Evolutionary conservation across 257 asterid species (phyloP).

Genomic region (Nicotiana obtusifolia): DNA sequence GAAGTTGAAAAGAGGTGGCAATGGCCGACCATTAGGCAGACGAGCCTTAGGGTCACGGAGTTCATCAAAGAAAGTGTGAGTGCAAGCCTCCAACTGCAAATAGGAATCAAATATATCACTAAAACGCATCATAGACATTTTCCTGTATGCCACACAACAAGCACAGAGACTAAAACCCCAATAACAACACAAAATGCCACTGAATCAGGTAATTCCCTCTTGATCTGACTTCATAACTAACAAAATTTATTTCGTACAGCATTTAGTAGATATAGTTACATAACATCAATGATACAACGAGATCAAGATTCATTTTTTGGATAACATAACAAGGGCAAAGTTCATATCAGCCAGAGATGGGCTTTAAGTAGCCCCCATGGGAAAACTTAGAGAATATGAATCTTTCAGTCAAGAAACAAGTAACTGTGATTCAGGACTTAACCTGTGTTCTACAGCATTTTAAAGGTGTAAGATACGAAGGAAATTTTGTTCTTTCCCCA

Average conservation of each 20-base stretch:
- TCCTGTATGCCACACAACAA: background rate
- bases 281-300: background rate
- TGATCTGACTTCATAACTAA: background rate
- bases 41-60: slow-evolving; percentile 62
- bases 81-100: slow-evolving; percentile 59
- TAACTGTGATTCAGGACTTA: background rate
- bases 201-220: too few relatives aligned
- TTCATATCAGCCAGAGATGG: background rate
- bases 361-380: background rate
- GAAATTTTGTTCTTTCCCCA: background rate
- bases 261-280: background rate
- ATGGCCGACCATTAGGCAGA: slow-evolving; percentile 58
- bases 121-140: background rate
- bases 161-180: too few relatives aligned
- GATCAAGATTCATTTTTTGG: background rate
- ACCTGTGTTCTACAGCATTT: background rate
- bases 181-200: too few relatives aligned
- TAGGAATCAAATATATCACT: background rate
- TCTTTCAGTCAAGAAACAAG: background rate
- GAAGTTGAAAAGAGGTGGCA: slow-evolving; percentile 71
- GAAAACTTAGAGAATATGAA: background rate
- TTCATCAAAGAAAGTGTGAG: slow-evolving; percentile 64
- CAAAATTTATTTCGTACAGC: background rate
- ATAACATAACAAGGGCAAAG: background rate
- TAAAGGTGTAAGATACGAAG: background rate